Evolutionary conservation across 371 early-diverging fungal genomes (phyloP).

Genomic region (Mucor velutinosus): DNA sequence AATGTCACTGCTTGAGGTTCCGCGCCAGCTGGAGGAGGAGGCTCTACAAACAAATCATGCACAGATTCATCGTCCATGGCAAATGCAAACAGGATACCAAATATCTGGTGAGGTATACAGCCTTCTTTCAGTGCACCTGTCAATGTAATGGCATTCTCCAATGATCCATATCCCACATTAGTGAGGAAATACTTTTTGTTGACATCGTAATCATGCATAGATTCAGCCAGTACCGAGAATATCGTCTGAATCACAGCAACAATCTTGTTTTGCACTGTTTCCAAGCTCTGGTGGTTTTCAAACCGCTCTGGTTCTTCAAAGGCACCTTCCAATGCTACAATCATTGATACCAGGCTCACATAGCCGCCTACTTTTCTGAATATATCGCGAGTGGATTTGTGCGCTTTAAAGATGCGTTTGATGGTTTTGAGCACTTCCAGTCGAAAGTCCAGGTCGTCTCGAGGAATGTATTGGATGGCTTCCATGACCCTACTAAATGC

Average conservation of each 20-base stretch:
- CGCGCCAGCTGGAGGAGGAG: neutral
- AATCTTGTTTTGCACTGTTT: slow-evolving; percentile 12
- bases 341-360: slow-evolving; percentile 64
- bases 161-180: slow-evolving; percentile 57
- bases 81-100: slow-evolving; percentile 68
- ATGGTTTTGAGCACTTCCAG: slow-evolving; percentile 59
- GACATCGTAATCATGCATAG: slow-evolving; percentile 59
- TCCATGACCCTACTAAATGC: slow-evolving; percentile 63
- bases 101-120: slow-evolving; percentile 43
- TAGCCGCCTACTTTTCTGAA: slow-evolving; percentile 69
- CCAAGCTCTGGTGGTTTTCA: slow-evolving; percentile 33
- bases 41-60: slow-evolving; percentile 45
- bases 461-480: slow-evolving; percentile 58
- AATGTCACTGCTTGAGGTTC: neutral
- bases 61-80: slow-evolving; percentile 57
- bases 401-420: slow-evolving; percentile 51
- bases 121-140: slow-evolving; percentile 57
- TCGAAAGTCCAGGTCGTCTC: slow-evolving; percentile 61
- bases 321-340: slow-evolving; percentile 64
- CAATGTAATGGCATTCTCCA: slow-evolving; percentile 64
- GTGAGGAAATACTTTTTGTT: slow-evolving; percentile 58
- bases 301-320: slow-evolving; percentile 40
- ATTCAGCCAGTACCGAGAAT: slow-evolving; percentile 58
- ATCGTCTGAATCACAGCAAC: slow-evolving; percentile 48
- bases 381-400: slow-evolving; percentile 48